Conservation (phyloP, 495 filamentous ascomycete species). For the Penicillium odoratum region DNA sequence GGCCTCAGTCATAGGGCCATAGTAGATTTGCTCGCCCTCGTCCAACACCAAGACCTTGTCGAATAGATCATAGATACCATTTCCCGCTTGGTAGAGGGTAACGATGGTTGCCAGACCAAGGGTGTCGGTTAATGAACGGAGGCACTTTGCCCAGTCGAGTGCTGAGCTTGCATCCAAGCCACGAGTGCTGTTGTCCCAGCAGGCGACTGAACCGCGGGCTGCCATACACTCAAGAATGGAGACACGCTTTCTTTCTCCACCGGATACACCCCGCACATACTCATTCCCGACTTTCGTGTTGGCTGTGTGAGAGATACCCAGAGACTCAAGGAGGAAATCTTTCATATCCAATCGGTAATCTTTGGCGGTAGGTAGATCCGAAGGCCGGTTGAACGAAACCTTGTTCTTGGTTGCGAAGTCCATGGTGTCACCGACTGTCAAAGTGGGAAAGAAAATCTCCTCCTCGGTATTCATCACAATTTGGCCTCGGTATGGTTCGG, state of each 20-base stretch:
- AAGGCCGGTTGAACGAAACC: slow-evolving; percentile 31
- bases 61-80: slow-evolving; percentile 60
- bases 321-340: slow-evolving; percentile 66
- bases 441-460: slow-evolving; percentile 65
- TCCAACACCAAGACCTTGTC: slow-evolving; percentile 70
- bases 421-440: slow-evolving; percentile 71
- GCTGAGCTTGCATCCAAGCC: slow-evolving; percentile 64
- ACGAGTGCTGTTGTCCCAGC: slow-evolving; percentile 62
- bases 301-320: slow-evolving; percentile 77
- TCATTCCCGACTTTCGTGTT: slow-evolving; percentile 81
- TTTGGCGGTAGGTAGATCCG: slow-evolving; percentile 17
- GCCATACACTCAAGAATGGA: slow-evolving; percentile 50
- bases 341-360: slow-evolving; percentile 50
- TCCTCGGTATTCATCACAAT: slow-evolving; percentile 71
- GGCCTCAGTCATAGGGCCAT: slow-evolving; percentile 58
- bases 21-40: slow-evolving; percentile 62
- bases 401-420: slow-evolving; percentile 57
- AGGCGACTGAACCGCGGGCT: slow-evolving; percentile 46
- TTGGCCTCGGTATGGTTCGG: slow-evolving; percentile 63
- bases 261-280: slow-evolving; percentile 76
- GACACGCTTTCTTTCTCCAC: slow-evolving; percentile 75
- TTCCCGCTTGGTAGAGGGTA: slow-evolving; percentile 61
- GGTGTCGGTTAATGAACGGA: slow-evolving; percentile 47
- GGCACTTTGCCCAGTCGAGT: slow-evolving; percentile 49
- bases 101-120: slow-evolving; percentile 46